phyloP scores from a whole-genome alignment of 2,329 filamentous ascomycete genomes.

The Talaromyces sp. region DNA sequence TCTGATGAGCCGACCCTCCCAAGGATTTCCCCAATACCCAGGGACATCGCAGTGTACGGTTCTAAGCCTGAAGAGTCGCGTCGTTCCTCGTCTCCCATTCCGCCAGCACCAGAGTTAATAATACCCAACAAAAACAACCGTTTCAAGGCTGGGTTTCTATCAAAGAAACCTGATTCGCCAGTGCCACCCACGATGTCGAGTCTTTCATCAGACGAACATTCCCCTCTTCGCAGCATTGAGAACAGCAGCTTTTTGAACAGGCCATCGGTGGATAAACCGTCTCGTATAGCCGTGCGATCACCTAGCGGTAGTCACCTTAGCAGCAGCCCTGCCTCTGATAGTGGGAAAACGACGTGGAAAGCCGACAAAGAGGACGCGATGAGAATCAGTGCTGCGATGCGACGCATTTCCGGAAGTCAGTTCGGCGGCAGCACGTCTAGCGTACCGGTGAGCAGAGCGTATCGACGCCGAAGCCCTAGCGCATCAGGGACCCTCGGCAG shows the following conservation, averaged over 20 bases:
- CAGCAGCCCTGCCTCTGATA: constrained; percentile 40
- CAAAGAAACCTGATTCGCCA: constrained; percentile 65
- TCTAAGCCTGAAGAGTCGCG: constrained; percentile 34
- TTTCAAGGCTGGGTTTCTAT: constrained; percentile 84
- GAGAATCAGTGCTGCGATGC: constrained; percentile 53
- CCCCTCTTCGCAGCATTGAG: constrained; percentile 52
- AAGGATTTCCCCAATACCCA: constrained; percentile 48
- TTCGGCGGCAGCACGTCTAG: constrained; percentile 35
- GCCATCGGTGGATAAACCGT: constrained; percentile 38
- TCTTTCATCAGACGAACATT: constrained; percentile 52
- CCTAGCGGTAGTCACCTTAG: constrained; percentile 33
- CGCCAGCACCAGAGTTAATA: constrained; percentile 53
- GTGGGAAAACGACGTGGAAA: constrained; percentile 44
- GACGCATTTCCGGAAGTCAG: constrained; percentile 47
- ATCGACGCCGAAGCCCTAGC: constrained; percentile 55
- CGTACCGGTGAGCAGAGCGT: constrained; percentile 38
- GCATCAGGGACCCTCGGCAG: constrained; percentile 42
- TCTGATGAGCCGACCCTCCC: constrained; percentile 47
- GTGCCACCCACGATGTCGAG: constrained; percentile 55
- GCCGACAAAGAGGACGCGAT: constrained; percentile 48
- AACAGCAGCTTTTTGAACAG: constrained; percentile 47
- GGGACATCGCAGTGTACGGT: constrained; percentile 38
- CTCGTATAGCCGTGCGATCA: constrained; percentile 36
- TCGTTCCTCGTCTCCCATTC: constrained; percentile 52
- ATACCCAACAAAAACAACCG: constrained; percentile 63